A percentile compares a stretch with the other conserved stretches of the same genome.
Conservation (phyloP, 1,284 basidiomycete species). For the Tilletia walkeri region DNA sequence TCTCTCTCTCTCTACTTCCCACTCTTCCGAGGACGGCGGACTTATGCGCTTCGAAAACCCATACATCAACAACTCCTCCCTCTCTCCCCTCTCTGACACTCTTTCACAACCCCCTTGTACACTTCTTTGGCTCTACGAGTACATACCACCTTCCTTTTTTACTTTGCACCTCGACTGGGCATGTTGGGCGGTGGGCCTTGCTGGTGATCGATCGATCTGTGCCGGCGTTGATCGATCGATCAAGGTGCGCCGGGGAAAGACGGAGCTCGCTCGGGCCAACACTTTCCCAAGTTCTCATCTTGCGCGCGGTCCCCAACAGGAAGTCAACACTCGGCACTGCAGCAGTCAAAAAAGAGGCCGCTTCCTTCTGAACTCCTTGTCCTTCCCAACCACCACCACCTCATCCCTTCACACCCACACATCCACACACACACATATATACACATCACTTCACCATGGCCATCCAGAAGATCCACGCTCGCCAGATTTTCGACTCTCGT, state of each 20-base stretch:
- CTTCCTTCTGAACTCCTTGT: background rate
- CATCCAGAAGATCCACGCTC: constrained; percentile 28
- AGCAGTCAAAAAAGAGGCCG: background rate
- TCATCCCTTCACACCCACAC: background rate
- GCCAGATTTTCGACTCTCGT: constrained; percentile 46
- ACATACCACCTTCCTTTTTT: background rate
- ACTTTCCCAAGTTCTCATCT: background rate
- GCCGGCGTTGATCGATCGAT: too few relatives aligned
- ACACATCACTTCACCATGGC: constrained; percentile 22
- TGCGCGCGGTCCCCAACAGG: too few relatives aligned
- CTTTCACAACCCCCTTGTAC: background rate
- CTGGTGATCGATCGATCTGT: too few relatives aligned
- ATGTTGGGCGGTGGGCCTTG: too few relatives aligned
- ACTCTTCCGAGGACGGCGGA: too few relatives aligned
- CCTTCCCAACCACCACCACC: background rate
- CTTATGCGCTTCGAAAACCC: too few relatives aligned
- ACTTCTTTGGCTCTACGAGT: background rate
- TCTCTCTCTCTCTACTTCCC: too few relatives aligned
- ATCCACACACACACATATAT: background rate
- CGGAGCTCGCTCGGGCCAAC: constrained; percentile 7
- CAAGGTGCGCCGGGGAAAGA: constrained; percentile 9
- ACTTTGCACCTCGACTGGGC: background rate
- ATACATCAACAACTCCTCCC: too few relatives aligned
- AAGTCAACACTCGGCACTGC: too few relatives aligned
- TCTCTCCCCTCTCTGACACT: background rate